Evolutionary conservation across 2,329 filamentous ascomycete species (phyloP).

Genomic region (Monosporascus sp.): DNA sequence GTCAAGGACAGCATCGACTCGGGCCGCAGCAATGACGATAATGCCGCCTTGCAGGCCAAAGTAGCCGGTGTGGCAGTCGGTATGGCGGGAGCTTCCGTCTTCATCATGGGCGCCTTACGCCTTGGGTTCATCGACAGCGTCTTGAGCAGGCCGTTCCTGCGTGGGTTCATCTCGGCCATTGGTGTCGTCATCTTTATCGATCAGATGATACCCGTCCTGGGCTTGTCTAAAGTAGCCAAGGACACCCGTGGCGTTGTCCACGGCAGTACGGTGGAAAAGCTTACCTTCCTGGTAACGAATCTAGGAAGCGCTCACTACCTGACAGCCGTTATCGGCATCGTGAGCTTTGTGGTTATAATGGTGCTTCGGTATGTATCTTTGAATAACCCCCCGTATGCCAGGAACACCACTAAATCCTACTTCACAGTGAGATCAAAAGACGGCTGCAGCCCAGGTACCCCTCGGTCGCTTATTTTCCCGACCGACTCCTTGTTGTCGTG

Average conservation of each 20-base stretch:
- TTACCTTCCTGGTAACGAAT: constrained; percentile 71
- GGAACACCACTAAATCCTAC: constrained; percentile 1
- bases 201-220: constrained; percentile 86
- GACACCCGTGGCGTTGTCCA: constrained; percentile 62
- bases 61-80: constrained; percentile 85
- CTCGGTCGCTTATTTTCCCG: constrained; percentile 79
- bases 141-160: constrained; percentile 81
- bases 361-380: constrained; percentile 60
- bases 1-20: constrained; percentile 70
- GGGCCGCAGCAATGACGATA: constrained; percentile 59
- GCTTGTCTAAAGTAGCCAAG: constrained; percentile 62
- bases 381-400: neutral
- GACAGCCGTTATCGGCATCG: constrained; percentile 69
- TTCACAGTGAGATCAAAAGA: constrained; percentile 68
- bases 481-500: constrained; percentile 85
- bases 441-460: constrained; percentile 74
- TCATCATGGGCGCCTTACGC: constrained; percentile 78
- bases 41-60: constrained; percentile 64
- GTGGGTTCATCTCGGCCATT: constrained; percentile 96
- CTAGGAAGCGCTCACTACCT: constrained; percentile 61
- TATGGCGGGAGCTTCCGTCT: constrained; percentile 79
- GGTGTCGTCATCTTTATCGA: constrained; percentile 95
- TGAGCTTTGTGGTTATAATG: constrained; percentile 85
- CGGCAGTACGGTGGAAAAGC: constrained; percentile 80
- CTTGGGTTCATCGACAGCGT: constrained; percentile 94